Conservation (phyloP, 345 rosid genomes). For the Rhizophora mangle region DNA sequence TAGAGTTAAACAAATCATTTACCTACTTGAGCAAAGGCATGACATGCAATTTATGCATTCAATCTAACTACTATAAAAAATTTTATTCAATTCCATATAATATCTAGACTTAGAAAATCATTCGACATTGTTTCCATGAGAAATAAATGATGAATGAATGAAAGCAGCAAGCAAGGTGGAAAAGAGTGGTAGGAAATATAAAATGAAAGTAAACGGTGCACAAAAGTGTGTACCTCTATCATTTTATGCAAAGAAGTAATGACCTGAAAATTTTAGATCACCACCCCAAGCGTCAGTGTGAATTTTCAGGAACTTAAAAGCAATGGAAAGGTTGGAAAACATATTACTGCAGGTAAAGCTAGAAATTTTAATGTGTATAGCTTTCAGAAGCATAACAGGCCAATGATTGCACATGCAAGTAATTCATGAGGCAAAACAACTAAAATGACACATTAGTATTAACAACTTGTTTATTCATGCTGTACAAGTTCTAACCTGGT, state of each 20-base stretch:
- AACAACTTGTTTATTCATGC: no score
- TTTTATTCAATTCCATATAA: not conserved
- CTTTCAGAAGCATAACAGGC: no score
- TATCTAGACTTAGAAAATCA: not conserved
- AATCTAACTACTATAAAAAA: not conserved
- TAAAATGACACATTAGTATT: no score
- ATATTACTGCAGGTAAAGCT: not conserved
- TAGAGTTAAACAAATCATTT: not conserved
- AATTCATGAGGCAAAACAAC: no score
- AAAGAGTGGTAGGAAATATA: no score
- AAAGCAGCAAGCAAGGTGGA: no score
- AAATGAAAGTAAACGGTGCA: not conserved
- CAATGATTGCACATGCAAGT: no score
- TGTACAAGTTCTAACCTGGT: no score
- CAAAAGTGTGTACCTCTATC: conserved; percentile 44
- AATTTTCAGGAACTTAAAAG: not conserved
- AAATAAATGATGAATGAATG: no score
- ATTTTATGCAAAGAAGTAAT: conserved; percentile 60
- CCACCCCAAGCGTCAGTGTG: not conserved
- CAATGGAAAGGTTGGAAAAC: not conserved
- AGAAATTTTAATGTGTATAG: no score
- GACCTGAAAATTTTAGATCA: conserved; percentile 44
- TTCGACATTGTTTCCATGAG: no score
- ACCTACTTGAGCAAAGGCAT: not conserved
- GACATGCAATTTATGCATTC: not conserved